A percentile compares a stretch with the other conserved stretches of the same genome.
Conservation (phyloP, 163 green algal genomes). For the Prototheca wickerhamii region DNA sequence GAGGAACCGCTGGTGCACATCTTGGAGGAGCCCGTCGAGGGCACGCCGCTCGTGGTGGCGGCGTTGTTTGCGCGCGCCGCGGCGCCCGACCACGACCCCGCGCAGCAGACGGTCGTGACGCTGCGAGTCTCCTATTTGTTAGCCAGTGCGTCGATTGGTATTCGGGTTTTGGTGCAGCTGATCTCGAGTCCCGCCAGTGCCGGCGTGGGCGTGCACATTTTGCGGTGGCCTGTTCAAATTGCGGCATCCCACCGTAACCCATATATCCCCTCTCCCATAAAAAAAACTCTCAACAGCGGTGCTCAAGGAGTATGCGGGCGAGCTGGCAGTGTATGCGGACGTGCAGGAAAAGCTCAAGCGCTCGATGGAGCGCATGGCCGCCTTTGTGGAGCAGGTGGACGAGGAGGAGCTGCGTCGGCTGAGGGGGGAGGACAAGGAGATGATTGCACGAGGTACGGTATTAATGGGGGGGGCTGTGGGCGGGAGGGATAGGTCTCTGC, state of each 20-base stretch:
- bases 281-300: conserved; percentile 11
- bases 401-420: not conserved
- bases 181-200: no score
- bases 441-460: not conserved
- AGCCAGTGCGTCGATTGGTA: conserved; percentile 8
- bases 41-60: conserved; percentile 22
- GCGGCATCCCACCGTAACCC: no score
- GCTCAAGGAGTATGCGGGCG: conserved; percentile 29
- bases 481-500: no score
- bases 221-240: no score
- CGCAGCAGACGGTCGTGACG: conserved; percentile 12
- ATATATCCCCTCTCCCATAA: no score
- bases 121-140: conserved; percentile 30
- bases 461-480: no score
- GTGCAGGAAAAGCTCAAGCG: conserved; percentile 27
- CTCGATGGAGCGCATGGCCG: conserved; percentile 13
- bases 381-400: conserved; percentile 6
- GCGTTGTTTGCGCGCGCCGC: conserved; percentile 22
- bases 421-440: conserved; percentile 1
- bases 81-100: not conserved
- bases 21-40: conserved; percentile 29
- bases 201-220: no score
- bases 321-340: conserved; percentile 28
- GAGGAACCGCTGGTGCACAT: conserved; percentile 24
- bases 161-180: no score